Base-by-base conservation (phyloP, 2,329 filamentous ascomycete genomes). In the Pseudogymnoascus sp. region DNA sequence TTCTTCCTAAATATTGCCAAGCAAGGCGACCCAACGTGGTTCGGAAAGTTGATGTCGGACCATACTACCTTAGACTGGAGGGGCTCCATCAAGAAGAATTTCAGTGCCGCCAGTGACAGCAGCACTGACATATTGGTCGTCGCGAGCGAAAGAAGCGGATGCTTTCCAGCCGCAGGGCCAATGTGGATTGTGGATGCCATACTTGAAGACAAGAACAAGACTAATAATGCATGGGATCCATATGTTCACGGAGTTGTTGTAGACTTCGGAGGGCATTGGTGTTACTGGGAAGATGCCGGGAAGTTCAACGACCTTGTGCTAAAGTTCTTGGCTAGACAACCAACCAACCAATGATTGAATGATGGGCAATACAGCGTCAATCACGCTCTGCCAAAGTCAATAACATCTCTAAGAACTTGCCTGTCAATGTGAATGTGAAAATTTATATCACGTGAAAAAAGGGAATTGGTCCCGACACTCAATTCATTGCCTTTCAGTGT, bases 211-310 rank as follows among this genome's bases (percentile, higher is more conserved):
- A 45, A 45, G 23, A 35, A 31, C 11, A 45, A 52, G 35, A 39
- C 33, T 6, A 37, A 33, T 1, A 19, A 8, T 6, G 62, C 60
- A 21, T 35, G 14, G 4, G 66, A 37, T 39, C 69, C 69, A n/a
- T 64, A 38, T 33, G 49, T 55, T 21, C 3, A 1, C 11, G 71
- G 71, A 2, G 61, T 68, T 11, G 66, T 68, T 8, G 70, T 70
- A 11, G 62, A 66, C 41, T 72, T 70, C 68, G 71, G 71, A 31
- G 71, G 71, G 1, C 71, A 73, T 66, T 73, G 71, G 71, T 69
- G 70, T 60, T 73, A 72, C 61, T 73, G 70, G 69, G 71, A 72
- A 63, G 63, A 70, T 62, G 66, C 68, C 12, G 64, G 63, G 62
- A 66, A 49, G 55, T 72, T 72, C 62, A 64, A 69, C 58, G 61